phyloP scores from a whole-genome alignment of 2,329 filamentous ascomycete species.

The Drechslera avenae region DNA sequence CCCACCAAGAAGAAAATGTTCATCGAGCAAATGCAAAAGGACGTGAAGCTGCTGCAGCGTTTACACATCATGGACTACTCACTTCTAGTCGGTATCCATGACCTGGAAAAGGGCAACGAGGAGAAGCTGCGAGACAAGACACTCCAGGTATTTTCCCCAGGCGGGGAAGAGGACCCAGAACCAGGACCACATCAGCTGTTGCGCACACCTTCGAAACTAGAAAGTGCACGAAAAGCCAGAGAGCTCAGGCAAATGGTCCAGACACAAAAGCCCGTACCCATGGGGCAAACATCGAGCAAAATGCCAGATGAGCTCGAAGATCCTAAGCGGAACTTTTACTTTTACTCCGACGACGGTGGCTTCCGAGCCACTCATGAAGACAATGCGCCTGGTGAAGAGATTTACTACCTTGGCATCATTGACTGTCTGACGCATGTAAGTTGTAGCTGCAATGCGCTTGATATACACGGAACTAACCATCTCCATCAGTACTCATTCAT shows the following conservation, averaged over 20 bases:
- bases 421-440: conserved; percentile 96
- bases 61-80: conserved; percentile 99
- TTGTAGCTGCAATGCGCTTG: neutral
- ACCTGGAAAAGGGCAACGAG: conserved; percentile 86
- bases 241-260: conserved; percentile 93
- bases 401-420: conserved; percentile 98
- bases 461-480: conserved; percentile 29
- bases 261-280: conserved; percentile 88
- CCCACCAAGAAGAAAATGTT: conserved; percentile 87
- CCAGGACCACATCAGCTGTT: conserved; percentile 70
- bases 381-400: conserved; percentile 81
- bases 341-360: conserved; percentile 92
- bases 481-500: conserved; percentile 80
- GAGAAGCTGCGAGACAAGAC: conserved; percentile 92
- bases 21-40: conserved; percentile 82
- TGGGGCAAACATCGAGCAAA: conserved; percentile 78
- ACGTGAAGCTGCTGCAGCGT: conserved; percentile 83
- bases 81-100: conserved; percentile 90
- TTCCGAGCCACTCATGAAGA: conserved; percentile 93
- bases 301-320: conserved; percentile 87
- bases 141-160: conserved; percentile 90
- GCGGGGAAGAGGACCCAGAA: conserved; percentile 63
- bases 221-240: conserved; percentile 86
- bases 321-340: conserved; percentile 73
- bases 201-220: conserved; percentile 90